A percentile compares a stretch with the other conserved stretches of the same genome.
Conservation (phyloP, 768 basidiomycete species). For the Tulasnella sp. region DNA sequence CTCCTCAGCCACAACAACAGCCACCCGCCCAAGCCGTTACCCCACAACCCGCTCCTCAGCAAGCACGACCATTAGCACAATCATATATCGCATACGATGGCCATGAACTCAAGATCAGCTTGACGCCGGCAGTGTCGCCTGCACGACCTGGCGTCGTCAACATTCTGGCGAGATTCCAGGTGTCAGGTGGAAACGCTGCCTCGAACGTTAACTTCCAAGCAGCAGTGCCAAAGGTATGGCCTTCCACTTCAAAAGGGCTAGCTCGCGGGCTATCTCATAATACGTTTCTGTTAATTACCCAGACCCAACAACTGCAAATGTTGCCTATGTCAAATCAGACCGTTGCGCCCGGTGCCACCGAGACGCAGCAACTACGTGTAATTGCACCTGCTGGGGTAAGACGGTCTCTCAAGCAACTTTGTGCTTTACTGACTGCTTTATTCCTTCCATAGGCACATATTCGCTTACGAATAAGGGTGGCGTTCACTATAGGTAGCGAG, state of each 20-base stretch:
- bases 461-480: constrained; percentile 80
- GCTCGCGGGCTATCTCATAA: not conserved
- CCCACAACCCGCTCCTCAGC: constrained; percentile 40
- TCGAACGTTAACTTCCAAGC: constrained; percentile 88
- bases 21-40: constrained; percentile 24
- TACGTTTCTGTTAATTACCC: not conserved
- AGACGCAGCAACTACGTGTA: constrained; percentile 95
- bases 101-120: constrained; percentile 80
- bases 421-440: not conserved
- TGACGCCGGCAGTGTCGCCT: constrained; percentile 81
- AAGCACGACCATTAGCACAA: constrained; percentile 53
- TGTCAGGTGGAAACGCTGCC: constrained; percentile 51
- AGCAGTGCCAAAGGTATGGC: constrained; percentile 84
- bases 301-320: constrained; percentile 98
- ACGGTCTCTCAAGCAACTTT: constrained; percentile 31
- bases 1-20: constrained; percentile 27
- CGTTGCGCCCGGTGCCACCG: constrained; percentile 69
- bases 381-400: constrained; percentile 82
- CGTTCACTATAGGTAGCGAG: constrained; percentile 66
- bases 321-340: constrained; percentile 89
- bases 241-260: not conserved
- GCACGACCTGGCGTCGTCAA: constrained; percentile 85
- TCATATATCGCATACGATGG: constrained; percentile 88
- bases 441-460: constrained; percentile 59
- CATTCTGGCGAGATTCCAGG: constrained; percentile 84